Evolutionary conservation across 495 filamentous ascomycete genomes (phyloP), one percentile per base, ranked within the genome.

Genomic region (Hypomontagnella monticulosa): DNA sequence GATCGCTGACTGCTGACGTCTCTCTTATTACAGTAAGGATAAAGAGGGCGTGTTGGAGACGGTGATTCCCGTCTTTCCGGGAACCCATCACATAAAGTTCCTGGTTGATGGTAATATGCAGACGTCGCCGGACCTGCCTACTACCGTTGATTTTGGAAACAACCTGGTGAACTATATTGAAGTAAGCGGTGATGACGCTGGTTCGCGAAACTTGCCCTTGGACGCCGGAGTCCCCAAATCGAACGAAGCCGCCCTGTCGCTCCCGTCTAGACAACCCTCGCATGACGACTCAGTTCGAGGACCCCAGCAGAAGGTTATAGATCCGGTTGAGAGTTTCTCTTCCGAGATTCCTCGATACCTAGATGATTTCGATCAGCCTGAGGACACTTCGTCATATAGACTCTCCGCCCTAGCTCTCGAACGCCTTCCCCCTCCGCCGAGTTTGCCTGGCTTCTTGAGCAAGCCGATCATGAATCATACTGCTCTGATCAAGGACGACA

Each of bases 131-230:
- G 85, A 89, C 62, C 84, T 97, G 18, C 93, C 95, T 2, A 98
- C 96, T 0, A 94, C 95, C 0, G 95, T 99, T 20, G 95, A 99
- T 77, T 96, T 93, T 74, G 95, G 92, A 40, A 97, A 97, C 72
- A 93, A 96, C 71, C 80, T 99, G 16, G 93, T 99, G 61, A 99
- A 99, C 79, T 99, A 99, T 71, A 88, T 99, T 69, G 95, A 99
- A 78, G 89, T 98, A 53, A 92, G 83, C 72, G 85, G 91, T 8
- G 91, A 96, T 65, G 89, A 93, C 71, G 72, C 85, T 32, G 76
- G 44, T 5, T 68, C 64, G 30, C 42, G 69, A 10, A 71, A 66
- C 37, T 6, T 74, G 0, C 70, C 67, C 23, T 43, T 70, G 27
- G 69, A 70, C 33, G 14, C 38, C 10, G 63, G 69, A 4, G 62